A percentile compares a stretch with the other conserved stretches of the same genome.
phyloP scores from a whole-genome alignment of 2,329 filamentous ascomycete species.

The Aspergillus niger region DNA sequence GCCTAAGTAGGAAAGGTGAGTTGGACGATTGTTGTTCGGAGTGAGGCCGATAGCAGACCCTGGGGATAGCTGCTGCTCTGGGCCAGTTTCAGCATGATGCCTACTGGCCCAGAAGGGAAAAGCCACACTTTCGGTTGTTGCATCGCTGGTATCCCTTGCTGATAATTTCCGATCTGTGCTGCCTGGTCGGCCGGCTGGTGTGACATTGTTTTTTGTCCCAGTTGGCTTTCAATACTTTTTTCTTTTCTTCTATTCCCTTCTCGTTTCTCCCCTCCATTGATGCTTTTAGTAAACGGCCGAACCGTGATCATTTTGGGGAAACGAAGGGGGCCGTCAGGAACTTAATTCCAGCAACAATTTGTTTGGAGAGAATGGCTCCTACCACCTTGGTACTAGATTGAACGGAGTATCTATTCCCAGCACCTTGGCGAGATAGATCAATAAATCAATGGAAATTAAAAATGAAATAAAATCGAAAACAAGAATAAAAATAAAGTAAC shows the following conservation, averaged over 20 bases:
- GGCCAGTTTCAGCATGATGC: conserved; percentile 1
- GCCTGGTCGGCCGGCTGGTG: background rate
- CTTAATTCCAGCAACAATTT: background rate
- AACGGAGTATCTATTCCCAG: background rate
- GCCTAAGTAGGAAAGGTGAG: conserved; percentile 1
- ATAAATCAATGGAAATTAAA: too few species aligned
- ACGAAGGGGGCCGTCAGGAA: background rate
- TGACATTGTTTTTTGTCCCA: background rate
- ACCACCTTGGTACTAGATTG: background rate
- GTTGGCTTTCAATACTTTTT: background rate
- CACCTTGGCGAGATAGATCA: background rate
- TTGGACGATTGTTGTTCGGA: background rate
- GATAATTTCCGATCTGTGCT: conserved; percentile 8
- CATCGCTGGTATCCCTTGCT: conserved; percentile 10
- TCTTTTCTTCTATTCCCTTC: too few species aligned
- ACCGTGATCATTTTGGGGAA: too few species aligned
- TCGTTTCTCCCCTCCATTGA: background rate
- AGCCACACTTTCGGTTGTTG: background rate
- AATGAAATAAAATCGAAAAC: too few species aligned
- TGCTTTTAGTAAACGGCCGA: background rate
- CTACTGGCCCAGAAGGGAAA: background rate
- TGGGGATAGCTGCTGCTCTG: background rate
- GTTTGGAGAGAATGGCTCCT: background rate
- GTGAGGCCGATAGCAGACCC: background rate
- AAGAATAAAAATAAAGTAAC: too few species aligned